Conservation (phyloP, 2,329 filamentous ascomycete species). For the Phaeosphaeriaceae sp. region DNA sequence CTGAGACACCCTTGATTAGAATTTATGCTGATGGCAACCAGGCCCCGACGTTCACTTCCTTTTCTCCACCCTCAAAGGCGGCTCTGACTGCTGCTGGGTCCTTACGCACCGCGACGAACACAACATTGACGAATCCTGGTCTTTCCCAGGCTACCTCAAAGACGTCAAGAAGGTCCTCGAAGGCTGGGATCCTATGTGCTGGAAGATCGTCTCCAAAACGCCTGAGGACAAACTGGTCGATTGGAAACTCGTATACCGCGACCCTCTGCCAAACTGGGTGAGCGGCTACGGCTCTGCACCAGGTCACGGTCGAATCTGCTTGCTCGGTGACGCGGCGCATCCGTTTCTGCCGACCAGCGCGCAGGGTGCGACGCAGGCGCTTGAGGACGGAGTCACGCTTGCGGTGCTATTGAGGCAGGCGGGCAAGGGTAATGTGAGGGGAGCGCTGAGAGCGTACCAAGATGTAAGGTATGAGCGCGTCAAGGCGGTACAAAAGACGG, state of each 20-base stretch:
- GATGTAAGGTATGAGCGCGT: conserved; percentile 44
- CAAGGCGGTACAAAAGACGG: conserved; percentile 44
- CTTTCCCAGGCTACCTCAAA: conserved; percentile 42
- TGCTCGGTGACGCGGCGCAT: conserved; percentile 64
- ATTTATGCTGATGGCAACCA: conserved; percentile 5
- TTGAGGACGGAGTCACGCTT: conserved; percentile 56
- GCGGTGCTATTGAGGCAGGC: conserved; percentile 35
- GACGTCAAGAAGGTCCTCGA: conserved; percentile 44
- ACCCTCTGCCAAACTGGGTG: conserved; percentile 62
- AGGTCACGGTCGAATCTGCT: conserved; percentile 53
- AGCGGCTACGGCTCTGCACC: conserved; percentile 53
- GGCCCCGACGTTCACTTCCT: conserved; percentile 50
- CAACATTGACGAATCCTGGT: conserved; percentile 48
- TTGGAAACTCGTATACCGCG: conserved; percentile 64
- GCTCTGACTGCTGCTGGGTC: conserved; percentile 48
- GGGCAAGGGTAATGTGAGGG: conserved; percentile 38
- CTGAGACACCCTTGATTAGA: neutral
- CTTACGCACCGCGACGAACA: conserved; percentile 45
- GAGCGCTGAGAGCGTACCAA: conserved; percentile 42
- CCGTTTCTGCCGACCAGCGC: conserved; percentile 63
- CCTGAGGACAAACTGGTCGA: conserved; percentile 53
- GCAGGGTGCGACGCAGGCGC: conserved; percentile 63
- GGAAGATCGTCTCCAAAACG: conserved; percentile 45
- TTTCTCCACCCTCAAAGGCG: conserved; percentile 47
- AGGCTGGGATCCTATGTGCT: conserved; percentile 45